Evolutionary conservation across 1,139 yeast genomes (phyloP).

Genomic region (Nakaseomyces nivariensis): DNA sequence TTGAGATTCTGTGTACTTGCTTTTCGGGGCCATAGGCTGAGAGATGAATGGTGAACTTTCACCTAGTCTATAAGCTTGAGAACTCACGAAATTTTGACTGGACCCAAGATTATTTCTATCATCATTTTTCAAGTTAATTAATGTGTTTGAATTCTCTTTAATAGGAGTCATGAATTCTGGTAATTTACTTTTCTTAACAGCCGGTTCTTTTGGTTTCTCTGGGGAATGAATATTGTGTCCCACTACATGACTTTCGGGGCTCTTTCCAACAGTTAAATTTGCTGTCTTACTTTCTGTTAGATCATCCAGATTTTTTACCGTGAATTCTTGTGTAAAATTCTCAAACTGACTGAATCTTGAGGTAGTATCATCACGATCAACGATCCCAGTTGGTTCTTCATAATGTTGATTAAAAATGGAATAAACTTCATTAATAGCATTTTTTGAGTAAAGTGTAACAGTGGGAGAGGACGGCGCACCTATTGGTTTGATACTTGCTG

Average conservation of each 20-base stretch:
- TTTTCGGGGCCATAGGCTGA: constrained; percentile 13
- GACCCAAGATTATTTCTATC: background rate
- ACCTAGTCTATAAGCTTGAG: constrained; percentile 2
- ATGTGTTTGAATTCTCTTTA: constrained; percentile 18
- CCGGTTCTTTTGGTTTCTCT: background rate
- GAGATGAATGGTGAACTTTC: constrained; percentile 24
- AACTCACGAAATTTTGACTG: background rate
- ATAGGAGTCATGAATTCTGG: constrained; percentile 26
- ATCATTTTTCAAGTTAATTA: constrained; percentile 2
- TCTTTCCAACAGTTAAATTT: constrained; percentile 6
- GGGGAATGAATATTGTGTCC: background rate
- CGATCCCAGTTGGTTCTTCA: constrained; percentile 12
- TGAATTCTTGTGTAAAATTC: constrained; percentile 32
- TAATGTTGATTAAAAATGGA: constrained; percentile 57
- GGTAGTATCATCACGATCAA: constrained; percentile 28
- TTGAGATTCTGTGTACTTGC: constrained; percentile 4
- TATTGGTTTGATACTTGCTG: constrained; percentile 4
- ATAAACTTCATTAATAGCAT: constrained; percentile 66
- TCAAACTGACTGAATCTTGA: constrained; percentile 27
- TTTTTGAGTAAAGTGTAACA: constrained; percentile 63
- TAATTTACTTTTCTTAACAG: constrained; percentile 7
- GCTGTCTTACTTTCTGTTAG: constrained; percentile 29
- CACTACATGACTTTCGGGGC: background rate
- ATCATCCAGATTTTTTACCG: constrained; percentile 28
- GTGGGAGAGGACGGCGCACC: constrained; percentile 54